Evolutionary conservation across 1,284 basidiomycete genomes (phyloP).

Genomic region (Pisolithus thermaeus): DNA sequence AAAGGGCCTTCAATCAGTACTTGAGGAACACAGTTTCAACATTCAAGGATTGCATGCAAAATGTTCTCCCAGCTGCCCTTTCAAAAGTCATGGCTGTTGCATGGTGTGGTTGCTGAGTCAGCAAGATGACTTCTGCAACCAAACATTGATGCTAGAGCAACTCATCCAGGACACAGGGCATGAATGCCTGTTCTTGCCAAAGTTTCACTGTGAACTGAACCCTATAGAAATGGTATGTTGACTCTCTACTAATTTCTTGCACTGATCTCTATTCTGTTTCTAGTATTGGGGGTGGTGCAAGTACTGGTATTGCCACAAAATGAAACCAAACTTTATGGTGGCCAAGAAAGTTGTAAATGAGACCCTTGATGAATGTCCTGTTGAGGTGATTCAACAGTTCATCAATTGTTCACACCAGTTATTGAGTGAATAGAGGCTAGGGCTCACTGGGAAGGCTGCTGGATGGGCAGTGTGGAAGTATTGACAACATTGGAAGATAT

Average conservation of each 20-base stretch:
- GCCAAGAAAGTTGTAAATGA: neutral
- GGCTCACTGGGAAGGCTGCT: slow-evolving; percentile 23
- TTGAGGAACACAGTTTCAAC: neutral
- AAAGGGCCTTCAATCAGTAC: neutral
- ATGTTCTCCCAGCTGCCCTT: neutral
- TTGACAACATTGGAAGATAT: slow-evolving; percentile 13
- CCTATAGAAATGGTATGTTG: slow-evolving; percentile 18
- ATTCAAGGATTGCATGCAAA: neutral
- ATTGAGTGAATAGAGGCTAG: slow-evolving; percentile 22
- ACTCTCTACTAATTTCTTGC: neutral
- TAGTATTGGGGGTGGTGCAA: slow-evolving; percentile 12
- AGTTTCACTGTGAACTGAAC: slow-evolving; percentile 20
- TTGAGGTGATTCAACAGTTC: neutral
- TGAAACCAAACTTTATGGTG: neutral
- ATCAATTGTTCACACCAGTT: slow-evolving; percentile 2
- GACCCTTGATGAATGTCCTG: slow-evolving; percentile 1
- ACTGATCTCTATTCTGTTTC: neutral
- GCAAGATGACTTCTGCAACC: neutral
- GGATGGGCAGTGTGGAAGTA: slow-evolving; percentile 25
- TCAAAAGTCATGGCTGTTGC: neutral
- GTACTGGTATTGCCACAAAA: slow-evolving; percentile 1
- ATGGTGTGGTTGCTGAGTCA: neutral
- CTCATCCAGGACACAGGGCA: slow-evolving; percentile 6
- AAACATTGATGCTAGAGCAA: neutral
- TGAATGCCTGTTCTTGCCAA: slow-evolving; percentile 15